phyloP scores from a whole-genome alignment of 2,329 filamentous ascomycete genomes.

The Rhynchosporium agropyri region DNA sequence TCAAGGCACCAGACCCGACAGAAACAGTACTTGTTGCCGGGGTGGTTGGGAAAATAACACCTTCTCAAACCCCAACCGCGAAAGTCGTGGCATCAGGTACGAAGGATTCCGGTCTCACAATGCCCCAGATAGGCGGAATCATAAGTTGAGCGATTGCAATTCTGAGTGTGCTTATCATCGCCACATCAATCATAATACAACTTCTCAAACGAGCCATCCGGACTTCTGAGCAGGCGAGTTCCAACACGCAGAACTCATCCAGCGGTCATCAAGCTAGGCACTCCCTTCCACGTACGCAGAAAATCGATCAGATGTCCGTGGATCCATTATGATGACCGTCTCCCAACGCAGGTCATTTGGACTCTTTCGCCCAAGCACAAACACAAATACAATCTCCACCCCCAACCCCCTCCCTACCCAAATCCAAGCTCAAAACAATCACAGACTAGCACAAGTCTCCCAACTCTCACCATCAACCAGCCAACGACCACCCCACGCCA shows the following conservation, averaged over 20 bases:
- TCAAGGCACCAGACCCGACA: constrained; percentile 41
- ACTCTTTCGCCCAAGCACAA: constrained; percentile 12
- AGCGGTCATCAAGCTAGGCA: constrained; percentile 22
- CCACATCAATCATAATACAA: constrained; percentile 53
- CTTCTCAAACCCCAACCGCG: constrained; percentile 29
- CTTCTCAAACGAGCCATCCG: constrained; percentile 48
- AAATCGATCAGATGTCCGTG: constrained; percentile 36
- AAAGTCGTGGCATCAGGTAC: constrained; percentile 40
- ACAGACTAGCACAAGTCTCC: constrained; percentile 26
- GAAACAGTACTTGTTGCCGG: constrained; percentile 19
- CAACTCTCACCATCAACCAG: constrained; percentile 7
- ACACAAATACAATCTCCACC: too few relatives aligned
- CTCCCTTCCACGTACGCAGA: constrained; percentile 16
- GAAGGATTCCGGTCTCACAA: constrained; percentile 43
- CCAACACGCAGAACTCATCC: constrained; percentile 26
- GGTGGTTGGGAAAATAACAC: constrained; percentile 31
- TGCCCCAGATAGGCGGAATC: constrained; percentile 54
- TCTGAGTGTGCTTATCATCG: constrained; percentile 51
- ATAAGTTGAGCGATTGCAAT: constrained; percentile 54
- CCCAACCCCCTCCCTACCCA: constrained; percentile 14
- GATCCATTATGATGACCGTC: constrained; percentile 39
- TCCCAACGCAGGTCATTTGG: constrained; percentile 32
- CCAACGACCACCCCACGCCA: constrained; percentile 26
- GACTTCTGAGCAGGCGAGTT: constrained; percentile 39
- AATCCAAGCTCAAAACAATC: constrained; percentile 19